These are phyloP conservation scores for Trypanosomatidae sp. DNA, from an alignment of 208 protist genomes.

Conservation along the genomic window DNA sequence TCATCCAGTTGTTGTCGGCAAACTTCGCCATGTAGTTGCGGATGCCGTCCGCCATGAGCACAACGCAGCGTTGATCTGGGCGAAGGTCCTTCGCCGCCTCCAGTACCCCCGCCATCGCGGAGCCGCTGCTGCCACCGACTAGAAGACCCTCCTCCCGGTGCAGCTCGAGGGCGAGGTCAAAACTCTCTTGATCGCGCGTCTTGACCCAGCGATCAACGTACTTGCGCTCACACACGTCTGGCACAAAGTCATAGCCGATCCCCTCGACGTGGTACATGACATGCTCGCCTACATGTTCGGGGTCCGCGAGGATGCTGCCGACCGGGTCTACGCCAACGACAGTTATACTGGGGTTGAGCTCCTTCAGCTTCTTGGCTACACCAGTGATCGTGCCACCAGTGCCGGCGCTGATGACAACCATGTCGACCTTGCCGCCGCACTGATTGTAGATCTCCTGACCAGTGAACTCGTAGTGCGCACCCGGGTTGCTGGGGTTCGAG, in stretches of 20 bases:
- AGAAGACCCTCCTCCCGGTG: conserved; percentile 96
- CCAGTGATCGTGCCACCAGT: conserved; percentile 98
- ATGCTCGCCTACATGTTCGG: conserved; percentile 45
- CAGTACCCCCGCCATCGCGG: conserved; percentile 89
- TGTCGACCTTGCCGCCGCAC: conserved; percentile 95
- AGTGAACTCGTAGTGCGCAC: conserved; percentile 96
- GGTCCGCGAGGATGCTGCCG: conserved; percentile 95
- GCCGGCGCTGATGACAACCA: conserved; percentile 93
- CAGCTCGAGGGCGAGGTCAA: conserved; percentile 92
- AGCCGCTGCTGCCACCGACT: conserved; percentile 94
- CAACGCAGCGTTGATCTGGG: conserved; percentile 91
- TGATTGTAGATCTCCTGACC: conserved; percentile 96
- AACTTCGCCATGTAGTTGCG: conserved; percentile 99
- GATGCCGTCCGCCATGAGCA: conserved; percentile 95
- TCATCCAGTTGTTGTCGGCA: conserved; percentile 96
- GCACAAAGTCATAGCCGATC: conserved; percentile 98
- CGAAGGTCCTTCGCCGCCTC: conserved; percentile 92
- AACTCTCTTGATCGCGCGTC: conserved; percentile 92
- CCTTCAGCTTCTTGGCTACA: conserved; percentile 81
- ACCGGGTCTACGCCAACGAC: conserved; percentile 97
- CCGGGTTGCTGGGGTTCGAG: conserved; percentile 94
- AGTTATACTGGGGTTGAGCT: conserved; percentile 63
- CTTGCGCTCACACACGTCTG: conserved; percentile 91
- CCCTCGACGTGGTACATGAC: conserved; percentile 95
- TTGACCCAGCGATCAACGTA: conserved; percentile 95